Evolutionary conservation across 805 yeast genomes (phyloP).

Genomic region (Wickerhamomyces bovis): DNA sequence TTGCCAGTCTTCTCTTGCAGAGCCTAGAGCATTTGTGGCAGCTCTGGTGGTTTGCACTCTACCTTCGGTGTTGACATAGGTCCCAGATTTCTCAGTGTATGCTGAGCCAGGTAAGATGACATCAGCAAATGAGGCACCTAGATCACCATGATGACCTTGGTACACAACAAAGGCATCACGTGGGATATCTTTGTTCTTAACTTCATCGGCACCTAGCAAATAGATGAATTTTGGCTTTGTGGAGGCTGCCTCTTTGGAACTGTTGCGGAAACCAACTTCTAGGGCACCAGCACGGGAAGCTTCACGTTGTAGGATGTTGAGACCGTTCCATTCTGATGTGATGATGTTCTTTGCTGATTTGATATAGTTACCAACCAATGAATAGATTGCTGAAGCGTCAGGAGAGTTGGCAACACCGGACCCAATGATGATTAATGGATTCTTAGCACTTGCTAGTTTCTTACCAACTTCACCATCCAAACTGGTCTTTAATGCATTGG

Average conservation of each 20-base stretch:
- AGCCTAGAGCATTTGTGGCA: slow-evolving; percentile 83
- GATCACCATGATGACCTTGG: slow-evolving; percentile 90
- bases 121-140: slow-evolving; percentile 84
- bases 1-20: slow-evolving; percentile 90
- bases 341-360: slow-evolving; percentile 47
- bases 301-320: slow-evolving; percentile 73
- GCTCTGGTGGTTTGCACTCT: slow-evolving; percentile 82
- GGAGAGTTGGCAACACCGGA: slow-evolving; percentile 67
- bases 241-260: slow-evolving; percentile 32
- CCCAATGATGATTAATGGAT: slow-evolving; percentile 76
- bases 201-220: slow-evolving; percentile 80
- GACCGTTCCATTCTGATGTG: slow-evolving; percentile 75
- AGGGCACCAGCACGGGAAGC: slow-evolving; percentile 86
- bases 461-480: slow-evolving; percentile 64
- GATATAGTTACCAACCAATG: slow-evolving; percentile 56
- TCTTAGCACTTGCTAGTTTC: slow-evolving; percentile 57
- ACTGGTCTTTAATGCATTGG: slow-evolving; percentile 51
- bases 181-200: slow-evolving; percentile 63
- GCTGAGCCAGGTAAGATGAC: slow-evolving; percentile 85
- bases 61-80: slow-evolving; percentile 87
- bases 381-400: slow-evolving; percentile 58
- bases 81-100: slow-evolving; percentile 80
- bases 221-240: slow-evolving; percentile 70
- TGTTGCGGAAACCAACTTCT: slow-evolving; percentile 67
- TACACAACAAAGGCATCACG: slow-evolving; percentile 81